A percentile compares a stretch with the other conserved stretches of the same genome.
These are phyloP conservation scores for Austroboletus niveus DNA, from an alignment of 1,284 basidiomycete species.

Conservation along the genomic window DNA sequence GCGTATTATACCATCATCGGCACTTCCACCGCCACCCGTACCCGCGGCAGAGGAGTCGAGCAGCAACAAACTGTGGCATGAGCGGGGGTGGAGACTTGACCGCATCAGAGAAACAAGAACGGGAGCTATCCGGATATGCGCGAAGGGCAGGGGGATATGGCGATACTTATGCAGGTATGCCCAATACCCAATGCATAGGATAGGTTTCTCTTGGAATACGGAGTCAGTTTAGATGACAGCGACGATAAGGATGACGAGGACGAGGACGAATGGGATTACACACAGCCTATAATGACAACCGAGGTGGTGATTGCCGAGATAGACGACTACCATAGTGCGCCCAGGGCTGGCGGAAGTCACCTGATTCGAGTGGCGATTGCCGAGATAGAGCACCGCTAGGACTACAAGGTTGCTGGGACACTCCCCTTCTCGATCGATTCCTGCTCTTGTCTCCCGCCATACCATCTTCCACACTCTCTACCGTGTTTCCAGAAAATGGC, in stretches of 20 bases:
- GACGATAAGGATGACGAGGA: conserved; percentile 85
- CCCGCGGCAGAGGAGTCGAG: conserved; percentile 43
- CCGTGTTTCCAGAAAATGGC: conserved; percentile 46
- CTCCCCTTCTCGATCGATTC: neutral
- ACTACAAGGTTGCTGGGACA: conserved; percentile 1
- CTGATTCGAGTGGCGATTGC: conserved; percentile 30
- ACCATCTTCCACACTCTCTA: neutral
- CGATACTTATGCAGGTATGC: too few relatives aligned
- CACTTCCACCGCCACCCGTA: conserved; percentile 32
- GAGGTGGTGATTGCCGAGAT: too few relatives aligned
- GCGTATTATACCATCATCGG: conserved; percentile 23
- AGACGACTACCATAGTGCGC: too few relatives aligned
- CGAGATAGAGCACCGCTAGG: conserved; percentile 22
- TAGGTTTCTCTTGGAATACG: too few relatives aligned
- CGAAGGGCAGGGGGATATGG: too few relatives aligned
- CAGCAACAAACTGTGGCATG: conserved; percentile 18
- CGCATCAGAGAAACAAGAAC: conserved; percentile 79
- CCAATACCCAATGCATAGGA: too few relatives aligned
- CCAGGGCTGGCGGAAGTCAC: conserved; percentile 7
- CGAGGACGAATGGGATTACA: conserved; percentile 77
- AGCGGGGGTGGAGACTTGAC: conserved; percentile 48
- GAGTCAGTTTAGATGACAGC: conserved; percentile 67
- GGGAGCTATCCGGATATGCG: too few relatives aligned
- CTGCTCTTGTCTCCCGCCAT: conserved; percentile 3
- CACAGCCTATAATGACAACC: neutral